Base-by-base conservation (phyloP, 2,329 filamentous ascomycete genomes). In the Achaetomium macrosporum region DNA sequence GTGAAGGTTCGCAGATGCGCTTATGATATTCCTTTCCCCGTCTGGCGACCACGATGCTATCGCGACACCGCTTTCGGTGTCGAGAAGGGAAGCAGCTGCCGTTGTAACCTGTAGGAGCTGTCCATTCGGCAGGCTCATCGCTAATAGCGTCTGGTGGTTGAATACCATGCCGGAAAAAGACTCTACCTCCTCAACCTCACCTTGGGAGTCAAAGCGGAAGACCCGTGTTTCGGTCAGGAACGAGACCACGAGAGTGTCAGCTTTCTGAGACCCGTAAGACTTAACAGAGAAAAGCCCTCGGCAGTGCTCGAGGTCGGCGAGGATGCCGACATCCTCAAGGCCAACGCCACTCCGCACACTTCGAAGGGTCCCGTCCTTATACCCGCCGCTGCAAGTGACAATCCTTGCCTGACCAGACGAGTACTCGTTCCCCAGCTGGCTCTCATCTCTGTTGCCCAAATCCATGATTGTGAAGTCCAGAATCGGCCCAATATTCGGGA, bases 381-480 rank as follows among this genome's bases (percentile, higher is more conserved):
- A 93, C 0, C 88, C 90, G 29, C 93, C 93, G 51, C 91, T 96
- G 0, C 90, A 92, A 2, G 92, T 91, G 11, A 99, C 90, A 56
- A 99, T 88, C 37, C 91, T 82, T 42, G 93, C 91, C 69, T 99
- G 92, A 0, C 93, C 93, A 0, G 92, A 96, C 0, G 91, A 95
- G 64, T 96, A 99, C 57, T 93, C 88, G 63, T 93, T 95, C 3
- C 85, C 87, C 16, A 76, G 69, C 53, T 89, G 84, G 9, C 78
- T 82, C 58, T 93, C 87, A 19, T 85, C 85, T 55, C 89, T 79
- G 61, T 90, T 91, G 0, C 91, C 92, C 77, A 97, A 87, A 64
- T 97, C 93, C 90, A 97, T 96, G 15, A 99, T 83, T 1, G 88
- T 85, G 62, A 99, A 96, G 66, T 99, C 93, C 37, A 97, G 72